These are phyloP conservation scores for Dendrocalamus latiflorus DNA, from an alignment of 202 grass and related monocot species.

Conservation along the genomic window DNA sequence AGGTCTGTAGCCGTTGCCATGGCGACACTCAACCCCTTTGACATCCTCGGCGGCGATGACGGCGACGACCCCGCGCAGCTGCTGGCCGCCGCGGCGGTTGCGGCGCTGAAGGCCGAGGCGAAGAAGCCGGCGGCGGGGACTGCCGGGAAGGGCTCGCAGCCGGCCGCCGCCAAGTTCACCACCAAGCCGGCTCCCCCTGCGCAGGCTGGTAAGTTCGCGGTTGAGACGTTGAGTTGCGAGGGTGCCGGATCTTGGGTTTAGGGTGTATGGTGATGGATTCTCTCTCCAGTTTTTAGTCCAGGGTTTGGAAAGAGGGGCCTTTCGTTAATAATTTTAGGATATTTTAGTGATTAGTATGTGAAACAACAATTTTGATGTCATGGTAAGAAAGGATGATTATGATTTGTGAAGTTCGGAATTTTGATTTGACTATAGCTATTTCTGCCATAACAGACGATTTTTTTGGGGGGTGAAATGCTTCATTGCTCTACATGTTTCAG, in stretches of 20 bases:
- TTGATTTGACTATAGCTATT: background rate
- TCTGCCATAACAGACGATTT: background rate
- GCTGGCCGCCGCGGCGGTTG: slow-evolving; percentile 47
- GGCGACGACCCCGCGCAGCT: slow-evolving; percentile 70
- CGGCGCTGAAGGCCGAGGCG: slow-evolving; percentile 60
- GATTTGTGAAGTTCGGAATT: background rate
- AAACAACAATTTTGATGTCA: background rate
- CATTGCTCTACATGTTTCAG: slow-evolving; percentile 34
- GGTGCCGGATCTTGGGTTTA: slow-evolving; percentile 42
- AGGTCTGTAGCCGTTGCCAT: slow-evolving; percentile 29
- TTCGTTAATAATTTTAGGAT: background rate
- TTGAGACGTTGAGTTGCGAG: background rate
- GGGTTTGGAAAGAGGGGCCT: background rate
- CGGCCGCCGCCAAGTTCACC: slow-evolving; percentile 46
- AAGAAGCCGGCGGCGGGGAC: slow-evolving; percentile 56
- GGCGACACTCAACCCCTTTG: slow-evolving; percentile 75
- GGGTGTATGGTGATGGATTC: background rate
- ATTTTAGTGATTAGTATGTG: background rate
- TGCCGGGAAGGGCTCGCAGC: slow-evolving; percentile 35
- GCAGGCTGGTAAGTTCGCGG: slow-evolving; percentile 59
- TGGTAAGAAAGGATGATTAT: background rate
- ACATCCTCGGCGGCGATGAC: slow-evolving; percentile 69
- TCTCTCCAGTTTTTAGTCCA: background rate
- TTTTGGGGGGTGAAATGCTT: background rate
- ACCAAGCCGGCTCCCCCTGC: slow-evolving; percentile 62